Evolutionary conservation across 106 monocot genomes (phyloP), one percentile per base, ranked within the genome.

Genomic region (Xerophyta viscosa): DNA sequence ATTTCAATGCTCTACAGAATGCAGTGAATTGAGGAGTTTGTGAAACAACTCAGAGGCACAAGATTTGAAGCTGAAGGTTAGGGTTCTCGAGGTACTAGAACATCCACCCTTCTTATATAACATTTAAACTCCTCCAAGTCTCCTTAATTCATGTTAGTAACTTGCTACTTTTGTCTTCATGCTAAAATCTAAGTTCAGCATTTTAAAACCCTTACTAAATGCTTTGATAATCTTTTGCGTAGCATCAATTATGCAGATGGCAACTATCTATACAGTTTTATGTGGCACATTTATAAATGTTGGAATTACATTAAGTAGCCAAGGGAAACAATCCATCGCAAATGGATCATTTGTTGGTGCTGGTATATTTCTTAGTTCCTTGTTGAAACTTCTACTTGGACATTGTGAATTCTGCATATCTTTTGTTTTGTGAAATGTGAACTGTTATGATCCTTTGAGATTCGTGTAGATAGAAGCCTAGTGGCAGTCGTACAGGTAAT

Each of bases 1-100:
- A 67, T 96, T 27, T 81, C 94, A 41, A 96, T 96, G 94, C 94
- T 88, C 36, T 88, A 79, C 64, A 75, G 85, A 57, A 63, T 96
- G 19, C 81, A 96, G 27, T 54, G 66, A 66, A 85, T 96, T 66
- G 94, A 96, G 36, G 75, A 96, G 48, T 76, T 96, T 56, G 85
- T 82, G 39, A 65, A 82, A 51, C 88, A 96, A 50, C 75, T 89
- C 20, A n/a, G 94, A 96, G 29, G 78, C 84, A 0, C 88, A 88
- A 42, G 94, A 88, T 68, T 62, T 96, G 33, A 96, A 89, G 62
- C 84, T 96, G 22, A 58, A 88, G 12, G 94, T 89, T 57, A 59
- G 94, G 71, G 94, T 96, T 25, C 81, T 96, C 53, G 94, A 96
- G 94, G 94, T 89, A 79, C n/a, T 23, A 3, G 15, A 20, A 44